A percentile compares a stretch with the other conserved stretches of the same genome.
These are phyloP conservation scores for Pyrenochaeta sp. DNA, from an alignment of 2,329 filamentous ascomycete genomes.

Conservation along the genomic window DNA sequence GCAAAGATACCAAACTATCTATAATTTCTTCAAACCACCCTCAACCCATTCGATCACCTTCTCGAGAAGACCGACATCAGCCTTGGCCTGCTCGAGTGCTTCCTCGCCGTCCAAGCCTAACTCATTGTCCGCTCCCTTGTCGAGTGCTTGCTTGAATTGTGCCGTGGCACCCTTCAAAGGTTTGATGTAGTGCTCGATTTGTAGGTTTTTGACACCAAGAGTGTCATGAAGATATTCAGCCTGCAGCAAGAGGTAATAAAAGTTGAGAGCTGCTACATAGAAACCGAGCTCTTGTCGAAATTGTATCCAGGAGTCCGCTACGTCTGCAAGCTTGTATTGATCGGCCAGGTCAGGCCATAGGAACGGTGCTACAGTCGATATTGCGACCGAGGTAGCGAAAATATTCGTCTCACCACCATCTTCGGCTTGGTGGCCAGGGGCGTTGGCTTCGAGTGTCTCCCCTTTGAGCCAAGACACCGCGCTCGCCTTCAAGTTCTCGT, in stretches of 20 bases:
- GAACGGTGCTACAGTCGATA: conserved; percentile 59
- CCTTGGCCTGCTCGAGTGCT: conserved; percentile 43
- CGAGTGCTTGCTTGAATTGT: conserved; percentile 49
- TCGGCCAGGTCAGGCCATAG: conserved; percentile 61
- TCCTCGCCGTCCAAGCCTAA: conserved; percentile 48
- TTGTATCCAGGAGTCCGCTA: conserved; percentile 50
- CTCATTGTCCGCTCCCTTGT: conserved; percentile 40
- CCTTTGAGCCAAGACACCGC: conserved; percentile 69
- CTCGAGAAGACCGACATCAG: conserved; percentile 45
- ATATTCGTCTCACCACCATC: conserved; percentile 40
- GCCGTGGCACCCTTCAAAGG: conserved; percentile 51
- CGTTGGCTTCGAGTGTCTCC: conserved; percentile 61
- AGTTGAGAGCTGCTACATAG: conserved; percentile 64
- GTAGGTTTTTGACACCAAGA: conserved; percentile 57
- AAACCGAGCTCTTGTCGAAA: conserved; percentile 63
- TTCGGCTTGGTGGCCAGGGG: conserved; percentile 27
- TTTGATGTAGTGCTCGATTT: conserved; percentile 54
- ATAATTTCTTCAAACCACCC: conserved; percentile 17
- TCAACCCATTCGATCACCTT: conserved; percentile 45
- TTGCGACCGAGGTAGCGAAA: conserved; percentile 58
- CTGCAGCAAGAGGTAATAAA: conserved; percentile 66
- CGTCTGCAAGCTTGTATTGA: conserved; percentile 43
- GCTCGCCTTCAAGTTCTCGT: conserved; percentile 64
- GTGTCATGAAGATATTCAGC: conserved; percentile 57
- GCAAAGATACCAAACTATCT: neutral